Base-by-base conservation (phyloP, 2,329 filamentous ascomycete genomes). In the Setomelanomma holmii region DNA sequence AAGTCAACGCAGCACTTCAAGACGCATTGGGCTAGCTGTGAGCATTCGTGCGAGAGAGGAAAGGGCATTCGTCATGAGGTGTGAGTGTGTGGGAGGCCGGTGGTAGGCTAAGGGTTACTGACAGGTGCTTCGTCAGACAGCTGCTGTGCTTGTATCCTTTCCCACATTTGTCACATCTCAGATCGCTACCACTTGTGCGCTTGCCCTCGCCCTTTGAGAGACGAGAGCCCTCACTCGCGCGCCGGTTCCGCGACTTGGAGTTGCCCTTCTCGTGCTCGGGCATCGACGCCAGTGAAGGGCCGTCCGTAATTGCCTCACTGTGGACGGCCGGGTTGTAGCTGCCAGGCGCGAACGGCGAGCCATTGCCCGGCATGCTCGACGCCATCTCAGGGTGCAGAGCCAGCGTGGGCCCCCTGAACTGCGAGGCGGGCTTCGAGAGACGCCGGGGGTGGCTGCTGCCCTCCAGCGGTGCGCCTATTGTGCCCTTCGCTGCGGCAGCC, bases 141-240 rank as follows among this genome's bases (percentile, higher is more conserved):
- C 95, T 98, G 87, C 93, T 96, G 85, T 99, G 95, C 87, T 99
- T 99, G 86, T 99, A 99, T 80, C 92, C 92, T 85, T 99, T 99
- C 78, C 93, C 93, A 82, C 95, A 99, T 79, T 93, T 93, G 75
- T 96, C 91, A 82, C 95, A 99, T 78, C 90, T 91, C 74, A 99
- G 86, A 76, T 98, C 93, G 71, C 88, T 86, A 71, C 87, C 86
- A 79, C 86, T 89, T 76, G 86, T 84, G 79, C 91, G 93, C 80
- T 86, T 88, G 64, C 85, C 83, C 68, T 93, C 90, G 65, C 89
- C 88, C 78, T 95, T 96, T 68, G 83, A 80, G 58, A 93, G 82
- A 66, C 89, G 87, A 64, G 93, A 90, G 57, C 92, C 93, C 74
- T 98, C 93, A 75, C 93, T 97, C 55, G 92, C 85, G 61, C 86